Evolutionary conservation across 2,329 filamentous ascomycete species (phyloP), one percentile per base, ranked within the genome.

Genomic region (Pseudovirgaria hyperparasitica): DNA sequence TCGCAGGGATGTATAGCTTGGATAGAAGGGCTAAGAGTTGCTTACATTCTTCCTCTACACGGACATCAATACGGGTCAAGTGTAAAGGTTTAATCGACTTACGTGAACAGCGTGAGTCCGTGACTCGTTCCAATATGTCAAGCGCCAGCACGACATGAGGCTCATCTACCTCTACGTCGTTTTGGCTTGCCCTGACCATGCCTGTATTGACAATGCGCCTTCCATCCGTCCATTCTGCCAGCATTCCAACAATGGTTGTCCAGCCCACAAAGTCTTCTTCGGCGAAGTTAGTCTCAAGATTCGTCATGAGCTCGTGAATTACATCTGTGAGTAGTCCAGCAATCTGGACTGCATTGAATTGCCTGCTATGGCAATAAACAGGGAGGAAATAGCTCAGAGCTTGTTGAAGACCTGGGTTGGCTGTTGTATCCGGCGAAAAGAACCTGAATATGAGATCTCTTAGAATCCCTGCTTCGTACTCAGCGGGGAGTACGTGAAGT

Each of bases 221-320:
- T 19, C 86, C 85, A 50, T 96, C 87, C 0, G 87, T 96, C 90
- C 87, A 96, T 50, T 96, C 87, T 1, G 86, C 72, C 6, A 96
- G 60, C 44, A 85, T 87, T 3, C 81, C 74, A 1, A 82, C 84
- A 31, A 92, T 81, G 3, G 76, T 71, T 22, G 72, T 68, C 37
- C 92, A 68, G 40, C 76, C 74, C 6, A 87, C 80, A 73, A 92
- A 85, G 16, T 54, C 55, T 15, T 52, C 52, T 26, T 84, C 80
- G 17, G 81, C 84, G 25, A 70, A 67, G 34, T 81, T 75, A 43
- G 79, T 70, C 6, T 72, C 70, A 25, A 74, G 70, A 3, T 63
- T 62, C 16, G 65, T 55, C 20, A 63, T 56, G 1, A 93, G 67
- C 9, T 76, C 72, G 36, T 84, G 76, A 7, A 96, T 60, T 0